Evolutionary conservation across 2,329 filamentous ascomycete species (phyloP), one percentile per base, ranked within the genome.

Genomic region (Plectosphaerella sp.): DNA sequence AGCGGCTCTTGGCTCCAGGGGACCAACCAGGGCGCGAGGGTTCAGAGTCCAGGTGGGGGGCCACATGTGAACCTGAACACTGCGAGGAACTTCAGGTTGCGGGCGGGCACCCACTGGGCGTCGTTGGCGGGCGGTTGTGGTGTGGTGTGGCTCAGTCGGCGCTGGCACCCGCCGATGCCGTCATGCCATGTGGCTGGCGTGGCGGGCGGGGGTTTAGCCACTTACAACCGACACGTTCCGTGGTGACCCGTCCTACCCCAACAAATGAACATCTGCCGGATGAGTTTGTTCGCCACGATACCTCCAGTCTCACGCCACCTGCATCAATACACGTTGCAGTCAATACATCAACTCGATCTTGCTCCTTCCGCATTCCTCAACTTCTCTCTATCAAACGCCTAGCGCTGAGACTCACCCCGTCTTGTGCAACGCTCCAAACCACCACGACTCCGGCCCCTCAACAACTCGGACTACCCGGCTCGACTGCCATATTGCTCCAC

Each of bases 311-410:
- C 41, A 20, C 16, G 15, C 41, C 41, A 20, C 18, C 41, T 8
- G 5, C 41, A 25, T 37, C 25, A 33, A 28, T 15, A 20, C 20
- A 11, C n/a, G 15, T 33, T 22, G 49, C 52, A 33, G 8, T 33
- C 28, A 9, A 12, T 33, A 51, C 46, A 39, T 55, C 52, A 37
- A 55, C 53, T 22, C 49, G 52, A 55, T 51, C 36, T 18, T 12
- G 25, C 14, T 35, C 36, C 39, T 12, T 37, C 20, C n/a, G 8
- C 28, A 33, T 3, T 33, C 28, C 4, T 33, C 8, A 33, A 33
- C 8, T 12, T 33, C 28, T 10, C 28, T 9, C 9, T 7, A 33
- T 33, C 28, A 12, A 33, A 22, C 22, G 5, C 22, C 4, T 33
- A 33, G 4, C 4, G 4, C 11, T 12, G 2, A 7, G 28, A 7